These are phyloP conservation scores for Spergularia azorica DNA, from an alignment of 179 eudicot species.

Conservation along the genomic window DNA sequence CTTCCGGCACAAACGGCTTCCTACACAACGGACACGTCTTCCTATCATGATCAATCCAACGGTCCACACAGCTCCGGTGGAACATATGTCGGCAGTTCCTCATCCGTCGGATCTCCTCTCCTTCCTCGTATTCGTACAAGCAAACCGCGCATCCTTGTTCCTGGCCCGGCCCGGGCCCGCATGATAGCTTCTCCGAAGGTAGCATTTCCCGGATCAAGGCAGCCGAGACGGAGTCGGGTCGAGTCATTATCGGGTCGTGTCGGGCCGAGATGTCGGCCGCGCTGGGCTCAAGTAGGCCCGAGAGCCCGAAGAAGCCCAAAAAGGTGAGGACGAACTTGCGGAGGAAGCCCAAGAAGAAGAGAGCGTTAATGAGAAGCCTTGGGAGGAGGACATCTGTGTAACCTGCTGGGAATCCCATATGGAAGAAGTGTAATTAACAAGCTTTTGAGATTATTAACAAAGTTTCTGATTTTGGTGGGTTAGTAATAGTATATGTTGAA, in stretches of 20 bases:
- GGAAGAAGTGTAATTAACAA: too few relatives aligned
- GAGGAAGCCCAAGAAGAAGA: conserved; percentile 46
- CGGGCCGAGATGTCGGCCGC: conserved; percentile 48
- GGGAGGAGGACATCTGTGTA: conserved; percentile 67
- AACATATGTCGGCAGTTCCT: conserved; percentile 74
- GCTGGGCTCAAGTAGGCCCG: conserved; percentile 26
- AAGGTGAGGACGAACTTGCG: conserved; percentile 42
- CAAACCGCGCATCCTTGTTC: conserved; percentile 81
- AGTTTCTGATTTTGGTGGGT: not conserved
- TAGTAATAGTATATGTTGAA: not conserved
- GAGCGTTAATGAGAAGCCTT: conserved; percentile 48
- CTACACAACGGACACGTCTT: conserved; percentile 90
- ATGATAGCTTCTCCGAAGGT: conserved; percentile 57
- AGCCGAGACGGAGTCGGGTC: conserved; percentile 42
- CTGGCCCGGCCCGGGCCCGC: conserved; percentile 32
- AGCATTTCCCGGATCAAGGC: conserved; percentile 72
- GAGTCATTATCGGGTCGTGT: conserved; percentile 32
- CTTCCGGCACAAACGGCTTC: conserved; percentile 65
- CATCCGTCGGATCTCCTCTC: conserved; percentile 76
- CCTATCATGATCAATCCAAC: conserved; percentile 91
- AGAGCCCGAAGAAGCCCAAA: conserved; percentile 44
- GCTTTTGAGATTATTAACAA: too few relatives aligned
- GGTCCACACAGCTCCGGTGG: conserved; percentile 81
- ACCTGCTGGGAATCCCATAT: conserved; percentile 73
- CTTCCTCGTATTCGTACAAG: conserved; percentile 55